Conservation (phyloP, 1,284 basidiomycete genomes). For the Anthracocystis walkeri region DNA sequence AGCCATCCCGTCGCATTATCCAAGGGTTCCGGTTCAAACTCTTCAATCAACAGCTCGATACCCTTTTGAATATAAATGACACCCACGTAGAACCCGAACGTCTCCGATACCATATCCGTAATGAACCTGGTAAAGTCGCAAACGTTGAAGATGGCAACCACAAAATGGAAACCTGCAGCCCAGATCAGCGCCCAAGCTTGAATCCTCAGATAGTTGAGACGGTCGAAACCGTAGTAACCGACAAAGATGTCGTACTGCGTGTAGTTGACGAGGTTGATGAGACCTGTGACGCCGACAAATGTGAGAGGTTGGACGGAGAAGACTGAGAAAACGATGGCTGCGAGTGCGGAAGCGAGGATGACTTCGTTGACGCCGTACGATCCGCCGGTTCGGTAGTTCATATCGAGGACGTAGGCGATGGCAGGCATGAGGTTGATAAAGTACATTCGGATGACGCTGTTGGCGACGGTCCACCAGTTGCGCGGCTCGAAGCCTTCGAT, state of each 20-base stretch:
- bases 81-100: conserved; percentile 80
- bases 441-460: conserved; percentile 63
- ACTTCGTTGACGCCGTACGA: conserved; percentile 93
- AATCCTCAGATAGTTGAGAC: conserved; percentile 58
- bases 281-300: conserved; percentile 92
- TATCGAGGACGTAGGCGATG: conserved; percentile 90
- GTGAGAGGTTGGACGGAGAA: conserved; percentile 91
- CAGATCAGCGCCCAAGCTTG: conserved; percentile 86
- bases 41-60: conserved; percentile 70
- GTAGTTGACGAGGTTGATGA: conserved; percentile 70
- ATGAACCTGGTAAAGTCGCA: conserved; percentile 70
- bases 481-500: conserved; percentile 46
- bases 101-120: conserved; percentile 87
- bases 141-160: conserved; percentile 82
- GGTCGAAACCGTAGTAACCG: conserved; percentile 59
- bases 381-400: conserved; percentile 86
- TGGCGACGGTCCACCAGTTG: conserved; percentile 57
- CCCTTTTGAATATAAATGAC: conserved; percentile 71
- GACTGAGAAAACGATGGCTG: conserved; percentile 88
- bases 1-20: conserved; percentile 71
- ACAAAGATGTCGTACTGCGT: conserved; percentile 68
- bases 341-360: conserved; percentile 74
- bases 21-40: conserved; percentile 64
- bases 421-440: conserved; percentile 79
- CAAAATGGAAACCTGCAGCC: conserved; percentile 91